Base-by-base conservation (phyloP, 306 rosid species). In the Sphenostylis stenocarpa region DNA sequence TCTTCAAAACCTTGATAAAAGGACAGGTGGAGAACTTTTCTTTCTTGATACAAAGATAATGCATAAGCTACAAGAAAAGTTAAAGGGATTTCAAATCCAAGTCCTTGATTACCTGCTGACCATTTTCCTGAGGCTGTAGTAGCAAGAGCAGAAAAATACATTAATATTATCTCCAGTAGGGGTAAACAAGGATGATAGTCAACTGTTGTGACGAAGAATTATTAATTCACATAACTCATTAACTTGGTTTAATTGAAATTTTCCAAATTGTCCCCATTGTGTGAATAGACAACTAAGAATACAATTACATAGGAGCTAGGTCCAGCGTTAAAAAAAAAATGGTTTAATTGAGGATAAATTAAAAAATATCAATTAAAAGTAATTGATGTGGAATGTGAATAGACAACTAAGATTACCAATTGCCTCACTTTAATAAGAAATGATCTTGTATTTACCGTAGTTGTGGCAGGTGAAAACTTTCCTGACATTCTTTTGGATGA, bases 41-140 rank as follows among this genome's bases (percentile, higher is more conserved):
- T 36, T 26, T 36, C 51, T 5, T 53, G 38, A 55, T 26, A 31
- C 21, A 47, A 63, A 73, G 26, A 23, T 3, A 38, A 85, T n/a
- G 44, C 44, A 70, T 52, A 41, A 53, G 47, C 70, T 67, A 70
- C 81, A 71, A 71, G 47, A n/a, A 73, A 57, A 72, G 17, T 45
- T 28, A 79, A 44, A 70, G 12, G 71, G 47, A 47, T 44, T 36
- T 45, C 21, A 52, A 70, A 51, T 36, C 72, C 67, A 72, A 60
- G 43, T n/a, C 71, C n/a, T 71, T 51, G 71, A 91, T 92, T 84
- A 94, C 98, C 80, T 68, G 89, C 33, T 88, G 79, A 66, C 91
- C 97, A 85, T 92, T 92, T 77, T 84, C 93, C 72, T 31, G 24
- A 73, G 89, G 83, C 92, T 89, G 91, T 82, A 81, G 51, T 47